Evolutionary conservation across 345 rosid genomes (phyloP).

Genomic region (Crucihimalaya himalaica): DNA sequence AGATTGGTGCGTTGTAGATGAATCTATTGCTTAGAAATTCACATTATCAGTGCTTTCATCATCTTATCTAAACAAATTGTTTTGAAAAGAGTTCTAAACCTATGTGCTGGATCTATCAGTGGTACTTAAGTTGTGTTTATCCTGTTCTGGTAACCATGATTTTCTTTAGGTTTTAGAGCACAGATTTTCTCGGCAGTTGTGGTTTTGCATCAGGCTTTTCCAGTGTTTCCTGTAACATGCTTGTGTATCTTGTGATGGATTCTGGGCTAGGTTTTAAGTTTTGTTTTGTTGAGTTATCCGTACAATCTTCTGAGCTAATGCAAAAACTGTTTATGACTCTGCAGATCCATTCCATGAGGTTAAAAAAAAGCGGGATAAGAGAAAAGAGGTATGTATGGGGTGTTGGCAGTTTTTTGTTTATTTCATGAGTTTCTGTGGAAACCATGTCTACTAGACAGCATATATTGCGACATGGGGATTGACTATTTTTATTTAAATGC

Average conservation of each 20-base stretch:
- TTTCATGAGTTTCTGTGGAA: slow-evolving; percentile 8
- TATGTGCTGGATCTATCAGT: slow-evolving; percentile 20
- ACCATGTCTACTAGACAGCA: background rate
- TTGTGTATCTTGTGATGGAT: background rate
- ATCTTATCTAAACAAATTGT: background rate
- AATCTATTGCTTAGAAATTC: slow-evolving; percentile 13
- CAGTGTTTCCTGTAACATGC: background rate
- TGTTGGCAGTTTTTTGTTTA: slow-evolving; percentile 9
- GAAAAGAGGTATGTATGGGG: slow-evolving; percentile 76
- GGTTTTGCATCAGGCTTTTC: background rate
- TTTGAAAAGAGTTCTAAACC: background rate
- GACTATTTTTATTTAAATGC: slow-evolving; percentile 5
- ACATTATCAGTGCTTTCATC: background rate
- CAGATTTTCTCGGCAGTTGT: background rate
- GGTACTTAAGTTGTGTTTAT: background rate
- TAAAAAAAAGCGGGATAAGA: slow-evolving; percentile 76
- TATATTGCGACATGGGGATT: slow-evolving; percentile 20
- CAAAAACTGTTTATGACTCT: slow-evolving; percentile 30
- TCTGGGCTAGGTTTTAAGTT: slow-evolving; percentile 6
- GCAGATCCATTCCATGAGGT: slow-evolving; percentile 92
- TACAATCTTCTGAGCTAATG: slow-evolving; percentile 27
- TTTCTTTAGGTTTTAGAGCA: background rate
- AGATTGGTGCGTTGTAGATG: slow-evolving; percentile 12
- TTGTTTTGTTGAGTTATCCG: background rate
- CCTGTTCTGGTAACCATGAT: background rate